Conservation (phyloP, 176 grass and related monocot species). For the Carex myosuroides region DNA sequence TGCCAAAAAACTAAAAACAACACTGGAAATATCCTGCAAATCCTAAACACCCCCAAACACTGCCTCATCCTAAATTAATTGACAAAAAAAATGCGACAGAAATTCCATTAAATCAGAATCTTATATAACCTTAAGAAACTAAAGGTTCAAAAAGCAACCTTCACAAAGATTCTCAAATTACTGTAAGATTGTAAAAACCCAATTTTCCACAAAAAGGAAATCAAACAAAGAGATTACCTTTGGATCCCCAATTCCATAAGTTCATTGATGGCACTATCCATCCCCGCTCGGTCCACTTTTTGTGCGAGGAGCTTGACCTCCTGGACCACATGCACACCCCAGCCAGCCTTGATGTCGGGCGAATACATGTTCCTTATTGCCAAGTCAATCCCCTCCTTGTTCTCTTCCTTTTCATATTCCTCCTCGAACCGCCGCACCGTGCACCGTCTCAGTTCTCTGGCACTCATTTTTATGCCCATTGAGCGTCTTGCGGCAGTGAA, state of each 20-base stretch:
- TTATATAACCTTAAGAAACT: background rate
- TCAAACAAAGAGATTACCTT: conserved; percentile 32
- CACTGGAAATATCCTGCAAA: too few species aligned
- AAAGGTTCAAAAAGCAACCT: background rate
- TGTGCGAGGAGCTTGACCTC: conserved; percentile 79
- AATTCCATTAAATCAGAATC: background rate
- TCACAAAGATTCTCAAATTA: background rate
- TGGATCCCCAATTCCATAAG: conserved; percentile 74
- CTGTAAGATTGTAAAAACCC: background rate
- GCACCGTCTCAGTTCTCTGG: conserved; percentile 64
- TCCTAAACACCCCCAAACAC: background rate
- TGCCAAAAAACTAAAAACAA: background rate
- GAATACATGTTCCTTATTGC: conserved; percentile 80
- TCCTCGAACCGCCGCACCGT: conserved; percentile 44
- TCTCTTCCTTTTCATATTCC: conserved; percentile 31
- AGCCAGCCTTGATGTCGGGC: conserved; percentile 77
- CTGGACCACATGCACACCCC: conserved; percentile 92
- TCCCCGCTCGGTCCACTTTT: conserved; percentile 42
- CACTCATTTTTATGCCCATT: conserved; percentile 41
- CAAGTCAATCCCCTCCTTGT: conserved; percentile 32
- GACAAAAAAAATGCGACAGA: background rate
- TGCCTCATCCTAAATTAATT: background rate
- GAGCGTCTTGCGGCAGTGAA: conserved; percentile 68
- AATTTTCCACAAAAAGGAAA: background rate
- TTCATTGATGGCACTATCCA: conserved; percentile 64